These are phyloP conservation scores for Aspergillus alliaceus DNA, from an alignment of 2,329 filamentous ascomycete species.

Conservation along the genomic window DNA sequence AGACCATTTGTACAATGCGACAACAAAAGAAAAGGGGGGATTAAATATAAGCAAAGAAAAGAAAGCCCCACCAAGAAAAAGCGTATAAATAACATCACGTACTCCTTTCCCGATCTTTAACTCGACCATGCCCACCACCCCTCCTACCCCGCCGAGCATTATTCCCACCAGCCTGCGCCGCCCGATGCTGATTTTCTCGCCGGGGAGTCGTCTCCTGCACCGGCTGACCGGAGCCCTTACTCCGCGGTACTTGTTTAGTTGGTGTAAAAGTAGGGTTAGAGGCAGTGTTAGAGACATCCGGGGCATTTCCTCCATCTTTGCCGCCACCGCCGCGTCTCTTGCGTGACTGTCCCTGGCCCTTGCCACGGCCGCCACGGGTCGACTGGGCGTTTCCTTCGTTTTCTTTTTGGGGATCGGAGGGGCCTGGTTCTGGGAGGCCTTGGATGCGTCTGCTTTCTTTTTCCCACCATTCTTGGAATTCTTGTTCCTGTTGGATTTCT, in stretches of 20 bases:
- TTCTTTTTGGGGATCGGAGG: slow-evolving; percentile 11
- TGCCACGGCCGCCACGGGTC: slow-evolving; percentile 9
- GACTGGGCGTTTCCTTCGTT: slow-evolving; percentile 11
- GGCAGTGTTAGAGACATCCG: too few relatives aligned
- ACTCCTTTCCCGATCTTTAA: slow-evolving; percentile 16
- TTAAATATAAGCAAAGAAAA: neutral
- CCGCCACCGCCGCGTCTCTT: slow-evolving; percentile 5
- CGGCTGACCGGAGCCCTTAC: neutral
- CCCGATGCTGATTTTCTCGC: slow-evolving; percentile 3
- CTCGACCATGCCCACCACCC: slow-evolving; percentile 14
- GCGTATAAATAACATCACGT: too few relatives aligned
- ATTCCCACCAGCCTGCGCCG: neutral
- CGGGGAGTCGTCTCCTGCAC: slow-evolving; percentile 15
- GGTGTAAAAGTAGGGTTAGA: neutral
- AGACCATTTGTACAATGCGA: neutral
- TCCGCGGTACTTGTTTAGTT: slow-evolving; percentile 12
- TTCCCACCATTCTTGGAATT: slow-evolving; percentile 72
- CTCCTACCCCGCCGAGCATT: slow-evolving; percentile 25
- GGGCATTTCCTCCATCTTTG: neutral
- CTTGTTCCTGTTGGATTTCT: slow-evolving; percentile 95
- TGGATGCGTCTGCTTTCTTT: slow-evolving; percentile 40
- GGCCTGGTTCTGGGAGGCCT: slow-evolving; percentile 28
- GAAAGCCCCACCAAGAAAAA: neutral
- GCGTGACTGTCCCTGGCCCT: neutral
- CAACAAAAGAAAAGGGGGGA: neutral